phyloP scores from a whole-genome alignment of 768 basidiomycete species.

The Crassisporium funariophilum region DNA sequence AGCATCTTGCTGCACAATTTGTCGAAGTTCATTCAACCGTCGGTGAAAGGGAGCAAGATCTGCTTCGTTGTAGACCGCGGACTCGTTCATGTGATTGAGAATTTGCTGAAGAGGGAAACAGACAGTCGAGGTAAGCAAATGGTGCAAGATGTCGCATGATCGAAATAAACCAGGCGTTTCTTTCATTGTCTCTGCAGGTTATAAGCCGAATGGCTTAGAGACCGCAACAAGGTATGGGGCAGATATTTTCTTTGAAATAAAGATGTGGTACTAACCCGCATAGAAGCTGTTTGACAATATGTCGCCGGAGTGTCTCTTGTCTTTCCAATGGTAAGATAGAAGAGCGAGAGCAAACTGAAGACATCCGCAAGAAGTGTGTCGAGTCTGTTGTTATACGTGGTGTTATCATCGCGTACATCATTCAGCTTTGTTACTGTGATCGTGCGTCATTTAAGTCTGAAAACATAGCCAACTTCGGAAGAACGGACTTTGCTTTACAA shows the following conservation, averaged over 20 bases:
- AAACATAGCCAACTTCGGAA: slow-evolving; percentile 4
- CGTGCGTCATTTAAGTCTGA: slow-evolving; percentile 7
- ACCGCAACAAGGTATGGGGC: no score
- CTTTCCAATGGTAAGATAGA: slow-evolving; percentile 98
- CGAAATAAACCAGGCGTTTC: slow-evolving; percentile 15
- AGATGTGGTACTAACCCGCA: slow-evolving; percentile 71
- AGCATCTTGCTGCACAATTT: slow-evolving; percentile 83
- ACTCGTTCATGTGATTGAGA: slow-evolving; percentile 93
- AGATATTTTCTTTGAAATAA: slow-evolving; percentile 8
- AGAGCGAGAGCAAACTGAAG: slow-evolving; percentile 91
- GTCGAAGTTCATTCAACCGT: slow-evolving; percentile 78
- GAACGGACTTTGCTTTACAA: slow-evolving; percentile 86
- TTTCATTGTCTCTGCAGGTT: slow-evolving; percentile 4
- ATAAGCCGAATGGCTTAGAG: no score
- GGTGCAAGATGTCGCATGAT: neutral
- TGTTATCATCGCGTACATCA: slow-evolving; percentile 80
- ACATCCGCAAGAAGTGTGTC: slow-evolving; percentile 97
- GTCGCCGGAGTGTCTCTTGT: slow-evolving; percentile 93
- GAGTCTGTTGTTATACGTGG: slow-evolving; percentile 81
- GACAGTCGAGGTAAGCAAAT: neutral
- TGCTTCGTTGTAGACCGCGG: slow-evolving; percentile 88
- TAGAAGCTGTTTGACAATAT: slow-evolving; percentile 94
- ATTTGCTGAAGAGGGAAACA: slow-evolving; percentile 67
- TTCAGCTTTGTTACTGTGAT: slow-evolving; percentile 85
- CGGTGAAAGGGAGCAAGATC: slow-evolving; percentile 88